Evolutionary conservation across 352 stramenopile species (phyloP).

Genomic region (Peronospora farinosa): DNA sequence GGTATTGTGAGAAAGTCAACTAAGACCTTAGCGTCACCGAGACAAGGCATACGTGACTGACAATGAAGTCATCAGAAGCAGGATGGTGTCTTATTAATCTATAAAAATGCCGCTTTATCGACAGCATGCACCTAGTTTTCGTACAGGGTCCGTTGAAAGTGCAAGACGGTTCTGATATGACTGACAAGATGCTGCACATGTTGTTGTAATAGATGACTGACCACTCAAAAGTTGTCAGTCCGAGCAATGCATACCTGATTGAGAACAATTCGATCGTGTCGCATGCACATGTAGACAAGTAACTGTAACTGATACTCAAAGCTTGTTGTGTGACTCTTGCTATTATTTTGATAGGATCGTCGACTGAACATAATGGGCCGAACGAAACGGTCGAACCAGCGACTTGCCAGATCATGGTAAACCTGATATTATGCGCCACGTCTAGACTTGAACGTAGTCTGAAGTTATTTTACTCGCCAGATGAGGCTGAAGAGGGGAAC

Average conservation of each 20-base stretch:
- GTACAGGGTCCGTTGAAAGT: conserved; percentile 10
- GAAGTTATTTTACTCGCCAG: background rate
- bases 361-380: background rate
- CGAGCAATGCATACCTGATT: background rate
- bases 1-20: conserved; percentile 19
- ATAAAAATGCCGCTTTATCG: conserved; percentile 13
- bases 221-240: too few relatives aligned
- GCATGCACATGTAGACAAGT: background rate
- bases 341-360: background rate
- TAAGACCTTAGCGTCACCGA: background rate
- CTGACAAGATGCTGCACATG: conserved; percentile 13
- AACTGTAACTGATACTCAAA: background rate
- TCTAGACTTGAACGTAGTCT: background rate
- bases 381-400: background rate
- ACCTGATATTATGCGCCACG: background rate
- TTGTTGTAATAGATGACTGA: background rate
- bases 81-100: conserved; percentile 1
- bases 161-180: conserved; percentile 23
- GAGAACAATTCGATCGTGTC: background rate
- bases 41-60: conserved; percentile 1
- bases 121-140: conserved; percentile 20
- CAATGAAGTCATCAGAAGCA: conserved; percentile 8
- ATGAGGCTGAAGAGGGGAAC: background rate
- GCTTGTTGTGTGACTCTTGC: background rate
- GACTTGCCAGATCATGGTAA: background rate